Evolutionary conservation across 106 monocot species (phyloP).

Genomic region (Cymbidium sinense): DNA sequence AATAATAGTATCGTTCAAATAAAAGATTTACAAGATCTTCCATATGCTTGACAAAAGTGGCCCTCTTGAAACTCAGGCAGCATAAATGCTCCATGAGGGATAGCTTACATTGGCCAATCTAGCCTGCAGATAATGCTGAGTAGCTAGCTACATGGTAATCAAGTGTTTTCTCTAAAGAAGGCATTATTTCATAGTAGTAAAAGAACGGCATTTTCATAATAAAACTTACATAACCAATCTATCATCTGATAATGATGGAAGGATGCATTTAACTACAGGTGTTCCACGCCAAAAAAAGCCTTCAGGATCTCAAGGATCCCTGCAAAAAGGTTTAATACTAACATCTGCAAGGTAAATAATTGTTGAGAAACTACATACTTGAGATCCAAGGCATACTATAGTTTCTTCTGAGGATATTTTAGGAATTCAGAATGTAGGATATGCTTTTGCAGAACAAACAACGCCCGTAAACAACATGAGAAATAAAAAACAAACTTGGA

Average conservation of each 20-base stretch:
- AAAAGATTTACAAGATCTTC: background rate
- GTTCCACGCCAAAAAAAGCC: slow-evolving; percentile 92
- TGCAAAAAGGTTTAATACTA: slow-evolving; percentile 14
- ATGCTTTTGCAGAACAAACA: slow-evolving; percentile 1
- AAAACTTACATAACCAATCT: slow-evolving; percentile 74
- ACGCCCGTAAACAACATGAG: background rate
- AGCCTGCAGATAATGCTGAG: background rate
- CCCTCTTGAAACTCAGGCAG: background rate
- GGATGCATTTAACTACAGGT: slow-evolving; percentile 89
- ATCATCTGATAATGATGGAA: slow-evolving; percentile 94
- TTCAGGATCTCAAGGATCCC: slow-evolving; percentile 95
- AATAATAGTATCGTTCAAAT: background rate
- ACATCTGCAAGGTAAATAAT: background rate
- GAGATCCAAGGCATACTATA: background rate
- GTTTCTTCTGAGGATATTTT: background rate
- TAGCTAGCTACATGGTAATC: slow-evolving; percentile 1
- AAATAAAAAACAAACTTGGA: background rate
- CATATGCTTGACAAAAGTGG: background rate
- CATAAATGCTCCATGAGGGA: background rate
- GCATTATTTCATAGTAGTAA: background rate
- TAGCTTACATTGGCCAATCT: background rate
- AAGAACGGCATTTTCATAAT: background rate
- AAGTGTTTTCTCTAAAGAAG: background rate
- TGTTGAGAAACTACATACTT: background rate
- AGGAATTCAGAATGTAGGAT: background rate